A percentile compares a stretch with the other conserved stretches of the same genome.
Conservation (phyloP, 2,329 filamentous ascomycete species). For the Orbilia ellipsospora region DNA sequence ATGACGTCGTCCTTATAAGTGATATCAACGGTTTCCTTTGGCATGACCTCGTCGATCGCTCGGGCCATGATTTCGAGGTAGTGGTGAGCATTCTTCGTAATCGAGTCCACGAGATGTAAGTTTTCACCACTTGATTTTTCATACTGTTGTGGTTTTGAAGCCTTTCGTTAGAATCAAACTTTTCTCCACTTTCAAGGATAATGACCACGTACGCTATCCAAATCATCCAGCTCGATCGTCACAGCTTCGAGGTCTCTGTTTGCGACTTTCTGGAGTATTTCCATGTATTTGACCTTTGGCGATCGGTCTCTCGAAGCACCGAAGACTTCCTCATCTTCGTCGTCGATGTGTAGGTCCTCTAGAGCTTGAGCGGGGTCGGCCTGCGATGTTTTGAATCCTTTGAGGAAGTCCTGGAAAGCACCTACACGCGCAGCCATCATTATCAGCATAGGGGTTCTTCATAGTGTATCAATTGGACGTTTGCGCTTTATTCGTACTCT, state of each 20-base stretch:
- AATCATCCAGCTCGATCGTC: slow-evolving; percentile 87
- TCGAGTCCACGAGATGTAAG: slow-evolving; percentile 80
- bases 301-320: slow-evolving; percentile 66
- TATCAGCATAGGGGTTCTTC: slow-evolving; percentile 37
- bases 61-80: slow-evolving; percentile 92
- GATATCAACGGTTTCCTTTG: slow-evolving; percentile 78
- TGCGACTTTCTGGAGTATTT: slow-evolving; percentile 85
- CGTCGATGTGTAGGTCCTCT: slow-evolving; percentile 84
- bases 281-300: slow-evolving; percentile 87
- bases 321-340: slow-evolving; percentile 87
- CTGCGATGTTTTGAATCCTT: slow-evolving; percentile 85
- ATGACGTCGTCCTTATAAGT: slow-evolving; percentile 98
- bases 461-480: slow-evolving; percentile 17
- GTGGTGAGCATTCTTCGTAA: slow-evolving; percentile 91
- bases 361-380: slow-evolving; percentile 81
- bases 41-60: slow-evolving; percentile 88
- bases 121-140: slow-evolving; percentile 74
- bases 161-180: slow-evolving; percentile 47
- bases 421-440: slow-evolving; percentile 64
- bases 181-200: neutral
- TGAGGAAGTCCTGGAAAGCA: slow-evolving; percentile 87
- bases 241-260: slow-evolving; percentile 82
- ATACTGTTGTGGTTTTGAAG: slow-evolving; percentile 68
- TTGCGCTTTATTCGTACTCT: slow-evolving; percentile 68
- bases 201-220: slow-evolving; percentile 72